These are phyloP conservation scores for Xylaria sp. DNA, from an alignment of 2,329 filamentous ascomycete species.

Conservation along the genomic window DNA sequence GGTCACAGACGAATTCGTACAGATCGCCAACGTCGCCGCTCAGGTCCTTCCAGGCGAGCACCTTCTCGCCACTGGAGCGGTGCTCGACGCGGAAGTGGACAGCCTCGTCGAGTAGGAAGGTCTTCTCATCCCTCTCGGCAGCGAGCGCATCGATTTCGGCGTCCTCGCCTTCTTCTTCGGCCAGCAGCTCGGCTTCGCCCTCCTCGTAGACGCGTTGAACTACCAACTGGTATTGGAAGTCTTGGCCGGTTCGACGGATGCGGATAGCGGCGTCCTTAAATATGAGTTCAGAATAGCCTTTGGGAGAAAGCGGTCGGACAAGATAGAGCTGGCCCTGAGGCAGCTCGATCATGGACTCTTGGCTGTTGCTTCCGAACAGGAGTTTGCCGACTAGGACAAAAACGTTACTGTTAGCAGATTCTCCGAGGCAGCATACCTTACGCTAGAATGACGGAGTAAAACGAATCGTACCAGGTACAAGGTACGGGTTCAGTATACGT, in stretches of 20 bases:
- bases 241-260: conserved; percentile 91
- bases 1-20: conserved; percentile 97
- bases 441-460: background rate
- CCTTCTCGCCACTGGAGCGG: conserved; percentile 80
- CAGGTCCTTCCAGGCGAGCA: conserved; percentile 93
- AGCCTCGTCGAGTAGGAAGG: conserved; percentile 91
- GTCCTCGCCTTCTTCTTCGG: conserved; percentile 89
- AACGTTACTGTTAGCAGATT: conserved; percentile 6
- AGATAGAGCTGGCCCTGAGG: conserved; percentile 97
- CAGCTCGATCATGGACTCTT: conserved; percentile 94
- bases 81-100: conserved; percentile 88
- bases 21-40: conserved; percentile 93
- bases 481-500: background rate
- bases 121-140: conserved; percentile 93
- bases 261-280: conserved; percentile 96
- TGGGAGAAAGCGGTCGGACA: conserved; percentile 92
- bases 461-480: background rate
- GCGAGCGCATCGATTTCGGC: conserved; percentile 77
- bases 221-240: conserved; percentile 97
- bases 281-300: conserved; percentile 98
- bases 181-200: conserved; percentile 90
- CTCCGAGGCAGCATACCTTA: too few species aligned
- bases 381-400: conserved; percentile 79
- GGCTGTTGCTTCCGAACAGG: conserved; percentile 85
- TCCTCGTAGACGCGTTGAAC: conserved; percentile 97